These are phyloP conservation scores for Aspergillus eucalypticola DNA, from an alignment of 2,329 filamentous ascomycete species.

Conservation along the genomic window DNA sequence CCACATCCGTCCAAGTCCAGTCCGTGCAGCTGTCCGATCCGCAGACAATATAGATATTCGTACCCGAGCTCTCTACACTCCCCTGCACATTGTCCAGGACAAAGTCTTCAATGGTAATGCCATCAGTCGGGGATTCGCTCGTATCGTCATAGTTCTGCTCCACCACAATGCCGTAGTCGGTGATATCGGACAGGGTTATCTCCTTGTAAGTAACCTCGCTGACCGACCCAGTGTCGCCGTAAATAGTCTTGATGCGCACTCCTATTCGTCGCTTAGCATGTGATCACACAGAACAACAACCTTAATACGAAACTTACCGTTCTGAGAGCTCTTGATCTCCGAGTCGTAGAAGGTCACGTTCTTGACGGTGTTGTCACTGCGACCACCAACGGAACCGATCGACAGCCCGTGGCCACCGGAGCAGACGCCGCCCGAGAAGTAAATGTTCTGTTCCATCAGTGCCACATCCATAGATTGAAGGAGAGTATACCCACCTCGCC, in stretches of 20 bases:
- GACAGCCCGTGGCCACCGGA: conserved; percentile 55
- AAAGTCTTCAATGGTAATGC: not conserved
- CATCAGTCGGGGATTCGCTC: not conserved
- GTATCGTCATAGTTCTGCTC: conserved; percentile 6
- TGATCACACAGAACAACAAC: too few species aligned
- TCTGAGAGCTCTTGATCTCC: conserved; percentile 53
- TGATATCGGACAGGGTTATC: not conserved
- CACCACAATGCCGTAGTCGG: not conserved
- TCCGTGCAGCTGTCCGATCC: conserved; percentile 53
- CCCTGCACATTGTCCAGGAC: not conserved
- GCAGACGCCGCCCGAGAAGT: conserved; percentile 32
- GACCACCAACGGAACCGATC: conserved; percentile 60
- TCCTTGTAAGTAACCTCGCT: conserved; percentile 30
- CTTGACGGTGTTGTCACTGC: conserved; percentile 55
- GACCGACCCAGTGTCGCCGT: conserved; percentile 47
- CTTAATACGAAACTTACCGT: conserved; percentile 39
- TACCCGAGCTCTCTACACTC: not conserved
- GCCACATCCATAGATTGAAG: too few species aligned
- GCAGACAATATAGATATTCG: conserved; percentile 31
- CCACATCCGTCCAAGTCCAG: conserved; percentile 56
- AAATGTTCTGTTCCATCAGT: not conserved
- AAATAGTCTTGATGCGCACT: conserved; percentile 60
- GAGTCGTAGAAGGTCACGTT: conserved; percentile 55
- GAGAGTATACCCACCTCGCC: conserved; percentile 37
- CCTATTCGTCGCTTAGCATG: not conserved